Conservation (phyloP, 208 protist species). For the Acanthamoeba triangularis region DNA sequence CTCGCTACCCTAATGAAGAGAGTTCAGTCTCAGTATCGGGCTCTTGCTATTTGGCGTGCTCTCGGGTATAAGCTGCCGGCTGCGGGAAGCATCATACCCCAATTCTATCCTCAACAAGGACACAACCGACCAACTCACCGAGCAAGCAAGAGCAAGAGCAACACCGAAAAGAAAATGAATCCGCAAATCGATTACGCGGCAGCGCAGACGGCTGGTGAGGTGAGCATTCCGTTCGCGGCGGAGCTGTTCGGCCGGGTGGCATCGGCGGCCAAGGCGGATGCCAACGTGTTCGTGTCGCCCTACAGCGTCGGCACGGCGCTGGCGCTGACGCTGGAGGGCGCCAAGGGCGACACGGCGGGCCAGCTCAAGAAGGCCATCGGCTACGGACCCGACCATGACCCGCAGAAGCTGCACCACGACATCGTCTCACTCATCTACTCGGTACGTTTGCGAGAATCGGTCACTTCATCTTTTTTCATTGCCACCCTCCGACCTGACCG, state of each 20-base stretch:
- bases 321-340: neutral
- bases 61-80: too few species aligned
- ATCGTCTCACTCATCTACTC: neutral
- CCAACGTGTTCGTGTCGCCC: neutral
- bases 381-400: neutral
- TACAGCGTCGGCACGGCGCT: neutral
- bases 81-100: too few species aligned
- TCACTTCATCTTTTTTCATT: too few species aligned
- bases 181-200: neutral
- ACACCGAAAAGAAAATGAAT: neutral
- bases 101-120: too few species aligned
- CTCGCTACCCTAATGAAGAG: too few species aligned
- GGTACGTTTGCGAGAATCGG: neutral
- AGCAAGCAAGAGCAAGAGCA: too few species aligned
- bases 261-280: neutral
- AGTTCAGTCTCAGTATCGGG: too few species aligned
- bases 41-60: too few species aligned
- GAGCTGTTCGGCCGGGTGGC: neutral
- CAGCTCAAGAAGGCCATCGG: neutral
- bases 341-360: neutral
- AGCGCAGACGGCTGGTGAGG: neutral
- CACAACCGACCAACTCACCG: too few species aligned
- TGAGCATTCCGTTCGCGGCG: neutral
- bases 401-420: neutral
- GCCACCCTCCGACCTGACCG: neutral